phyloP scores from a whole-genome alignment of 306 rosid genomes.

The Mucuna pruriens region DNA sequence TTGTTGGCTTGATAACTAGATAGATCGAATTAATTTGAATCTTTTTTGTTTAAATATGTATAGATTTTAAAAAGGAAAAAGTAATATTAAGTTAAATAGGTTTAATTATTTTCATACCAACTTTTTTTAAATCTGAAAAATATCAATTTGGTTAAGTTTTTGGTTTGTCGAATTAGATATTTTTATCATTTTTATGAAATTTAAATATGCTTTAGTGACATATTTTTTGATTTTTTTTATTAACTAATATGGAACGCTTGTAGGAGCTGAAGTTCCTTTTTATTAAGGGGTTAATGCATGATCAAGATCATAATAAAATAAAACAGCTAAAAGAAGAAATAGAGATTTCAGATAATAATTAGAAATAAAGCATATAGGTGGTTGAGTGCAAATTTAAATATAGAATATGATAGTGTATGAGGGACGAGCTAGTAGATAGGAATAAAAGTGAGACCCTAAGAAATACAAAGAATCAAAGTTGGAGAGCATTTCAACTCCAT shows the following conservation, averaged over 20 bases:
- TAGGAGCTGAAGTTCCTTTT: background rate
- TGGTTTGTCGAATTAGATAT: too few relatives aligned
- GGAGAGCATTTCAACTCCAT: slow-evolving; percentile 40
- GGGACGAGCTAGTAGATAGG: background rate
- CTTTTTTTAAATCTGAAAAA: too few relatives aligned
- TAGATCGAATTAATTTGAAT: too few relatives aligned
- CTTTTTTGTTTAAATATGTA: too few relatives aligned
- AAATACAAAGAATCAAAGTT: slow-evolving; percentile 48
- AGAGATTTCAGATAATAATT: background rate
- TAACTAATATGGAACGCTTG: background rate
- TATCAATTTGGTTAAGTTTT: too few relatives aligned
- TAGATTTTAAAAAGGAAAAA: too few relatives aligned
- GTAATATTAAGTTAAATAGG: too few relatives aligned
- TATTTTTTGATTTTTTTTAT: background rate
- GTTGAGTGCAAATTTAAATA: slow-evolving; percentile 9
- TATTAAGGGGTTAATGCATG: background rate
- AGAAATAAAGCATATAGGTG: background rate
- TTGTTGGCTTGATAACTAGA: too few relatives aligned
- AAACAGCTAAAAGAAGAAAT: background rate
- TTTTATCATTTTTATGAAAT: too few relatives aligned
- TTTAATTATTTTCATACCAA: too few relatives aligned
- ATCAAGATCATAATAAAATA: slow-evolving; percentile 19
- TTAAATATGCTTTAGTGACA: background rate
- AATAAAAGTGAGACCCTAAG: slow-evolving; percentile 27
- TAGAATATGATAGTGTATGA: slow-evolving; percentile 27